These are phyloP conservation scores for Pachyrhizus erosus DNA, from an alignment of 306 rosid genomes.

Conservation along the genomic window DNA sequence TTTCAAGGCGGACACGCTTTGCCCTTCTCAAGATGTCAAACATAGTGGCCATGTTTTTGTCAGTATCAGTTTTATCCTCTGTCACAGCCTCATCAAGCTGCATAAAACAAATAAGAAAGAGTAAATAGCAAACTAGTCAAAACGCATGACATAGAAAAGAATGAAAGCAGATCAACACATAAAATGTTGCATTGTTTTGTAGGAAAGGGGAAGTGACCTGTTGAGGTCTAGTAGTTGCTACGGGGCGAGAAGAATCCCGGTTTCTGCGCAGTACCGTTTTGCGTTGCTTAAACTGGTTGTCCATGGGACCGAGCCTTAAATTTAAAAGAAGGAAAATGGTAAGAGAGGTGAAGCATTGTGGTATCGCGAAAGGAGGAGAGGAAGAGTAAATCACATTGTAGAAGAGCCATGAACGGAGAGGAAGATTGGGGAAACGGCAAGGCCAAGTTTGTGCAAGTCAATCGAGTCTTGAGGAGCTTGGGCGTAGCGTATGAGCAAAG, in stretches of 20 bases:
- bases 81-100: slow-evolving; percentile 61
- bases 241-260: slow-evolving; percentile 49
- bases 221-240: slow-evolving; percentile 62
- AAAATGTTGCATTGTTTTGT: too few species aligned
- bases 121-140: neutral
- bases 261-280: slow-evolving; percentile 46
- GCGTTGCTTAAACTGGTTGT: slow-evolving; percentile 66
- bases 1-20: slow-evolving; percentile 60
- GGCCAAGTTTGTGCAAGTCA: slow-evolving; percentile 65
- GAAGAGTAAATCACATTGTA: slow-evolving; percentile 64
- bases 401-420: slow-evolving; percentile 61
- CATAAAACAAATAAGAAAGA: slow-evolving; percentile 25
- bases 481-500: slow-evolving; percentile 59
- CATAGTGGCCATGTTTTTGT: slow-evolving; percentile 74
- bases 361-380: neutral
- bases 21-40: slow-evolving; percentile 61
- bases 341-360: neutral
- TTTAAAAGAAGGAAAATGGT: neutral
- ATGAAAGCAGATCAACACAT: too few species aligned
- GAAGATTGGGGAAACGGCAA: slow-evolving; percentile 59
- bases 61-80: slow-evolving; percentile 73
- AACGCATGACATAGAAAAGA: too few species aligned
- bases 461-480: slow-evolving; percentile 37
- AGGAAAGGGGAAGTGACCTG: slow-evolving; percentile 54
- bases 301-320: slow-evolving; percentile 98